phyloP scores from a whole-genome alignment of 2,329 filamentous ascomycete species.

The Alternaria sp. region DNA sequence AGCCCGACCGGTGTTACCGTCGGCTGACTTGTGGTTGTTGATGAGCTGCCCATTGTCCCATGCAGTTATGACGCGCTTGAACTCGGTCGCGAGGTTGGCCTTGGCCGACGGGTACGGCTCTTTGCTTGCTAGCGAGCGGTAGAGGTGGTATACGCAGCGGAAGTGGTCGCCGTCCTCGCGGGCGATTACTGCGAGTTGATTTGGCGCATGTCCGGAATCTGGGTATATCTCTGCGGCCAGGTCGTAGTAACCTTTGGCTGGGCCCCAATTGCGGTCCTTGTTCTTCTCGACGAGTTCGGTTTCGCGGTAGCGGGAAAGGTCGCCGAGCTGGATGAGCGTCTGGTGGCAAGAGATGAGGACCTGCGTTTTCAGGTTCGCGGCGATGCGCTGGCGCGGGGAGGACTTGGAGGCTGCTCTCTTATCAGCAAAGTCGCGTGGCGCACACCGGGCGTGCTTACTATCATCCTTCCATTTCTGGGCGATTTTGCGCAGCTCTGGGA shows the following conservation, averaged over 20 bases:
- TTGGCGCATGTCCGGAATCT: slow-evolving; percentile 79
- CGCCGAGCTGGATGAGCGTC: slow-evolving; percentile 84
- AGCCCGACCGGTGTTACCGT: slow-evolving; percentile 64
- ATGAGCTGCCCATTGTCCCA: slow-evolving; percentile 64
- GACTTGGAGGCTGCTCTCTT: slow-evolving; percentile 45
- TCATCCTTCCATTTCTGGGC: slow-evolving; percentile 54
- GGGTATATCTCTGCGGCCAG: slow-evolving; percentile 82
- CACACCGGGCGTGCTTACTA: slow-evolving; percentile 23
- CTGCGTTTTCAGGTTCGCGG: slow-evolving; percentile 60
- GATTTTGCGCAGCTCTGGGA: slow-evolving; percentile 65
- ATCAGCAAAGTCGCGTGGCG: slow-evolving; percentile 36
- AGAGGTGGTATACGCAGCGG: slow-evolving; percentile 86
- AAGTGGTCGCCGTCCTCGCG: slow-evolving; percentile 80
- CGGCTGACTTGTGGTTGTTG: slow-evolving; percentile 45
- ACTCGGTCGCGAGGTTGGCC: slow-evolving; percentile 79
- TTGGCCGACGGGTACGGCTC: slow-evolving; percentile 77
- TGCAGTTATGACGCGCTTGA: slow-evolving; percentile 67
- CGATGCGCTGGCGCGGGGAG: slow-evolving; percentile 42
- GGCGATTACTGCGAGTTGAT: slow-evolving; percentile 88
- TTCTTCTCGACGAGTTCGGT: slow-evolving; percentile 70
- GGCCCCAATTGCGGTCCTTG: slow-evolving; percentile 78
- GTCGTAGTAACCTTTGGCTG: slow-evolving; percentile 82
- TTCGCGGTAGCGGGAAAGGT: slow-evolving; percentile 85
- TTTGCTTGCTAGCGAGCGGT: slow-evolving; percentile 77
- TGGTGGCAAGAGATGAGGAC: slow-evolving; percentile 79